Conservation (phyloP, 2,329 filamentous ascomycete species). For the Daldinia eschscholtzii region DNA sequence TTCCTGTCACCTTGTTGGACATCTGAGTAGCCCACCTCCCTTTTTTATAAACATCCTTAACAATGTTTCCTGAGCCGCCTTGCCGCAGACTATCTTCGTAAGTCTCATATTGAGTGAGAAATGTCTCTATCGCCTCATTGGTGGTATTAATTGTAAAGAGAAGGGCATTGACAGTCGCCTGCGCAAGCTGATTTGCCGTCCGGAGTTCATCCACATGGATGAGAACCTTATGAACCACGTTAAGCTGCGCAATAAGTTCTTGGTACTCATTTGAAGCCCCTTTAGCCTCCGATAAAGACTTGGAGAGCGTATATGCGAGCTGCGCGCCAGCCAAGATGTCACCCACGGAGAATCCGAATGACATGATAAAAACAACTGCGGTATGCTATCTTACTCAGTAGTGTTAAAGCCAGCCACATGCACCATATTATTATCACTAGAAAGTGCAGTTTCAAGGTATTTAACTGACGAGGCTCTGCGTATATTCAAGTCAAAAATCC, state of each 20-base stretch:
- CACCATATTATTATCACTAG: not conserved
- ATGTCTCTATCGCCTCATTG: not conserved
- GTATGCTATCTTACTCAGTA: not conserved
- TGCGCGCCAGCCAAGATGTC: not conserved
- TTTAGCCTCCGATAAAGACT: not conserved
- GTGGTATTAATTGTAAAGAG: not conserved
- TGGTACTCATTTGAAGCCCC: not conserved
- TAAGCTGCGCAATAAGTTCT: not conserved
- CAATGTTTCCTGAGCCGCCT: not conserved
- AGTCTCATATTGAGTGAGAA: not conserved
- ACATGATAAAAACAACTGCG: not conserved
- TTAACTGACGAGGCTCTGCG: not conserved
- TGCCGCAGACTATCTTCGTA: not conserved
- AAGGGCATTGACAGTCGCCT: not conserved
- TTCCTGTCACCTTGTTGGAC: not conserved
- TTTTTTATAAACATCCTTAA: conserved; percentile 1
- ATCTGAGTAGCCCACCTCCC: conserved; percentile 6
- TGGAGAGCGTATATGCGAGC: not conserved
- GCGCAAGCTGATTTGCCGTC: not conserved
- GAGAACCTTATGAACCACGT: not conserved
- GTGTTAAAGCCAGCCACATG: not conserved
- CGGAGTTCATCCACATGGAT: not conserved
- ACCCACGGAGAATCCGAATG: not conserved
- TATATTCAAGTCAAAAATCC: not conserved
- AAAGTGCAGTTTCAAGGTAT: not conserved